phyloP scores from a whole-genome alignment of 306 rosid species.

The Geum urbanum region DNA sequence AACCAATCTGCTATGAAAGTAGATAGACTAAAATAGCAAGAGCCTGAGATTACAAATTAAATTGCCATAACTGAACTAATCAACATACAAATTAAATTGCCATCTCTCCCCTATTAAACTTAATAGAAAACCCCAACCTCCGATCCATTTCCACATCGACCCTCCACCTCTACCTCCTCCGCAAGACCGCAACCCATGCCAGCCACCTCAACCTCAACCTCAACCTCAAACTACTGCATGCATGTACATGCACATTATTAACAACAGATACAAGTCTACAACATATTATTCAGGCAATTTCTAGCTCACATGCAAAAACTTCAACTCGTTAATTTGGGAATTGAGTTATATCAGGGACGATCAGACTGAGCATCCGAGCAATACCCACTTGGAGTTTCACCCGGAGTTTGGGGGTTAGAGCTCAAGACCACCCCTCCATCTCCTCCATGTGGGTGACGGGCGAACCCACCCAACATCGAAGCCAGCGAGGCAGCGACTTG shows the following conservation, averaged over 20 bases:
- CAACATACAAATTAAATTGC: too few species aligned
- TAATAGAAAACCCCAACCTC: too few species aligned
- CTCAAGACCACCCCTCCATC: constrained; percentile 17
- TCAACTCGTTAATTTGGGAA: background rate
- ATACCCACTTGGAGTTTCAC: constrained; percentile 12
- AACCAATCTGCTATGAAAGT: background rate
- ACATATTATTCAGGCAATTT: background rate
- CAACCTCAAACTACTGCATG: background rate
- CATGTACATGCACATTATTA: background rate
- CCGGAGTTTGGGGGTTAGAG: constrained; percentile 21
- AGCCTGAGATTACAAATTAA: background rate
- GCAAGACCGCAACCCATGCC: too few species aligned
- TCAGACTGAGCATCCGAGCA: constrained; percentile 5
- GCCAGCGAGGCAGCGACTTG: constrained; percentile 10
- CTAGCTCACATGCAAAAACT: background rate
- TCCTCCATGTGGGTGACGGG: background rate
- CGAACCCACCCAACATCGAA: constrained; percentile 8
- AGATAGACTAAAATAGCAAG: too few species aligned
- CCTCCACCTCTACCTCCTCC: too few species aligned
- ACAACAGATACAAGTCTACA: background rate
- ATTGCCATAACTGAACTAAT: background rate
- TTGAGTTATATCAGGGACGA: constrained; percentile 6
- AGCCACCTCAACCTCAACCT: background rate
- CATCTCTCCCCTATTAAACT: too few species aligned
- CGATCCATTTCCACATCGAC: too few species aligned